Base-by-base conservation (phyloP, 1,139 yeast genomes). In the Scheffersomyces titani region DNA sequence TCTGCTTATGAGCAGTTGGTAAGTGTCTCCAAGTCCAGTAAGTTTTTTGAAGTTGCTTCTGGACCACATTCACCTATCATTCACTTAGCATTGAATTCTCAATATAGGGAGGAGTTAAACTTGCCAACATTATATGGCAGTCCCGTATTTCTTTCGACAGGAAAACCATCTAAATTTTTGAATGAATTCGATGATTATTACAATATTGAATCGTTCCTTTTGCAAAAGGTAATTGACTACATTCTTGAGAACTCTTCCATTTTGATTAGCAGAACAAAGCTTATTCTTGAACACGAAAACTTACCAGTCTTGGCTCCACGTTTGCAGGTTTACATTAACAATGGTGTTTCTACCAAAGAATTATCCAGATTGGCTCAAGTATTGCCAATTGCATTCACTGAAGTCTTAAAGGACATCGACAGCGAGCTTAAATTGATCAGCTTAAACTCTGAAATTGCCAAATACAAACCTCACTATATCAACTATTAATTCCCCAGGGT, bases 221-320 rank as follows among this genome's bases (percentile, higher is more conserved):
- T 90, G 56, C 96, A 90, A 72, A 75, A 75, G 56, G 81, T 91
- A 44, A 83, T 89, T 44, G 88, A 89, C 65, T 69, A 72, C 36
- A 76, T 84, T 7, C 76, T 87, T 57, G 67, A 70, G 9, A 70
- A 77, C n/a, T 77, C 81, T 48, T 82, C 84, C 49, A 81, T 90
- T 19, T 79, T 92, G 60, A 78, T 92, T 53, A 80, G 93, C 16
- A 85, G 97, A 68, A 81, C 90, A 18, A 88, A 89, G 60, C 80
- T 85, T 59, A 80, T 92, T 19, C 77, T 88, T 56, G 87, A 85
- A 62, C 96, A 89, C 66, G 98, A 93, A 69, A 75, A 86, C 57
- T 80, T 90, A 61, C 96, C 97, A 3, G 80, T 90, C 50, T 82
- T 84, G 53, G 70, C 71, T 54, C 97, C 96, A 36, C 89, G 89